phyloP scores from a whole-genome alignment of 768 basidiomycete genomes.

The Mrakia hoshinonis region DNA sequence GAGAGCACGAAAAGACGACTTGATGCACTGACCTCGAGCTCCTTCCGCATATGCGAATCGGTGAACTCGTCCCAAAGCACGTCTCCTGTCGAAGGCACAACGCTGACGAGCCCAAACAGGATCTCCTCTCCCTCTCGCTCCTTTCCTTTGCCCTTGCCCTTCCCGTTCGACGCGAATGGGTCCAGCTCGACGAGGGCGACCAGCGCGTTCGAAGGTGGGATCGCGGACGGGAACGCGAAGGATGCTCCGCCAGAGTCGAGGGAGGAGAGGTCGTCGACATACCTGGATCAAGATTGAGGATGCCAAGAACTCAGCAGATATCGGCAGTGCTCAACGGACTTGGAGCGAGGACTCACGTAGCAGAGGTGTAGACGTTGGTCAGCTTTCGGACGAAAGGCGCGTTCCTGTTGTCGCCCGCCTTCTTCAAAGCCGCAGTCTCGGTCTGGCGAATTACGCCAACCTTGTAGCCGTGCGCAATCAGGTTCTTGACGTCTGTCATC shows the following conservation, averaged over 20 bases:
- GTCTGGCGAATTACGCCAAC: conserved; percentile 42
- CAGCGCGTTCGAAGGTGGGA: conserved; percentile 56
- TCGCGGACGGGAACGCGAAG: conserved; percentile 2
- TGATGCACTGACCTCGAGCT: conserved; percentile 49
- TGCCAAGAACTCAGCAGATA: too few relatives aligned
- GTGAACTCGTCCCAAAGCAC: conserved; percentile 88
- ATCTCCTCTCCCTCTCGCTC: conserved; percentile 47
- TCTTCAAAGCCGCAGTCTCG: conserved; percentile 42
- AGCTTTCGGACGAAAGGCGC: conserved; percentile 45
- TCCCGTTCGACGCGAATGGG: neutral
- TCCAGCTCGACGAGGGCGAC: conserved; percentile 60
- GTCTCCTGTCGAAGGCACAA: conserved; percentile 82
- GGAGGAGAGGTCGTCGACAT: conserved; percentile 55
- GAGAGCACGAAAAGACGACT: neutral
- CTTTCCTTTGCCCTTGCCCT: conserved; percentile 31
- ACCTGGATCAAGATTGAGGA: conserved; percentile 47
- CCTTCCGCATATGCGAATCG: conserved; percentile 49
- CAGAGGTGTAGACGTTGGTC: conserved; percentile 71
- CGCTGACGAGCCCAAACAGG: conserved; percentile 61
- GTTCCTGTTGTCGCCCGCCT: conserved; percentile 39
- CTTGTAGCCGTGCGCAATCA: conserved; percentile 41
- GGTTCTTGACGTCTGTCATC: conserved; percentile 30
- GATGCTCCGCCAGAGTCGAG: conserved; percentile 38
- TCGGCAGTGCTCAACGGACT: too few relatives aligned
- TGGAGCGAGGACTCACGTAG: conserved; percentile 56